Base-by-base conservation (phyloP, 2,329 filamentous ascomycete genomes). In the Colletotrichum tanaceti region DNA sequence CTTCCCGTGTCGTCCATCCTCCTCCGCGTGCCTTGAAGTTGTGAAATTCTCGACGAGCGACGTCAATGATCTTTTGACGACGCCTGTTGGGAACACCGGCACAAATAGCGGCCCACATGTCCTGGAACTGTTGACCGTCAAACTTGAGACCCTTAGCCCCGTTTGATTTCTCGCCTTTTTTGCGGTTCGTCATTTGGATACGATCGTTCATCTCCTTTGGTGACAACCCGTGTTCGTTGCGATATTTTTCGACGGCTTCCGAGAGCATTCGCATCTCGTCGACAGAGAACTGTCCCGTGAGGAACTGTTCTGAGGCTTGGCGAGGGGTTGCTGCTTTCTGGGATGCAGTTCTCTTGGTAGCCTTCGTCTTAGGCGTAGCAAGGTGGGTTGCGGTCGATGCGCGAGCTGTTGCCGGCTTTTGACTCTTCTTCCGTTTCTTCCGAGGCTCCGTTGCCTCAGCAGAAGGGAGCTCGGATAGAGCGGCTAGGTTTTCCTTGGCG, bases 41-140 rank as follows among this genome's bases (percentile, higher is more conserved):
- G 79, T 92, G 89, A 71, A 89, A 93, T 35, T 85, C 84, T 60
- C 89, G 86, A 55, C 90, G 85, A 39, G 86, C 86, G 70, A 86
- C 82, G 62, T 85, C 83, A 66, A 87, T 84, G 9, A 90, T 75
- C 72, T 86, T 87, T 68, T 84, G 81, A 13, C 85, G 81, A n/a
- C 81, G 79, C 13, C 87, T 81, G 53, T 84, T 77, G 0, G 86
- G 85, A 65, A 85, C 85, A 10, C 80, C 80, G 3, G 80, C 79
- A 52, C 79, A 78, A n/a, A 90, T 77, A 3, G 73, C 73, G 18
- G 77, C 74, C 87, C 87, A 90, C 10, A 90, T 79, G 13, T 83
- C 79, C 6, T 75, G 74, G 65, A 83, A 76, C 5, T 74, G 66
- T 16, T 79, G 74, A 35, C 79, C 78, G 5, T 77, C 76, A 2